Percentiles rank a stretch among this genome's conserved stretches.
Evolutionary conservation across 2,329 filamentous ascomycete species (phyloP).

Genomic region (Coccinonectria pachysandricola): DNA sequence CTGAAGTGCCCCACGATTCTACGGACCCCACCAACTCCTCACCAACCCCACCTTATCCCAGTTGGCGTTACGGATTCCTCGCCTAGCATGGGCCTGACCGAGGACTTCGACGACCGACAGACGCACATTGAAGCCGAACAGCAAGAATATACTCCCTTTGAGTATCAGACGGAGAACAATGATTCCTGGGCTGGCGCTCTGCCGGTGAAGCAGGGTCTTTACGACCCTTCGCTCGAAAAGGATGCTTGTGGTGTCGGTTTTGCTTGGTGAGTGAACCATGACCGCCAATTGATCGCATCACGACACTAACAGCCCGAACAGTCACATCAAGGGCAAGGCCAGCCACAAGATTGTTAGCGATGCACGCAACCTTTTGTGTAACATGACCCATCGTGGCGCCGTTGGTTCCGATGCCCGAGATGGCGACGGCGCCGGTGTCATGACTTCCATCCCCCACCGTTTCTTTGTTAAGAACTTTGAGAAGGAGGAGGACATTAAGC

Average conservation of each 20-base stretch:
- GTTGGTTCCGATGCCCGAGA: slow-evolving; percentile 97
- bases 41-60: slow-evolving; percentile 15
- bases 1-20: slow-evolving; percentile 16
- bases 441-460: slow-evolving; percentile 97
- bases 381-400: slow-evolving; percentile 99
- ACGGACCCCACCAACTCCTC: slow-evolving; percentile 15
- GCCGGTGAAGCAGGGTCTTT: slow-evolving; percentile 96
- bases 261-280: slow-evolving; percentile 84
- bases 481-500: slow-evolving; percentile 75
- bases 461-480: slow-evolving; percentile 99
- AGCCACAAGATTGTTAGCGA: slow-evolving; percentile 99
- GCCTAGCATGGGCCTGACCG: slow-evolving; percentile 60
- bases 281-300: too few relatives aligned
- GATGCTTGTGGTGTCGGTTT: slow-evolving; percentile 99
- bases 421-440: slow-evolving; percentile 96
- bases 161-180: slow-evolving; percentile 81
- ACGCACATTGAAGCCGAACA: slow-evolving; percentile 49
- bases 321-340: slow-evolving; percentile 92
- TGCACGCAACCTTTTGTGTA: slow-evolving; percentile 93
- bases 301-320: too few relatives aligned
- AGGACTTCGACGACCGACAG: slow-evolving; percentile 60
- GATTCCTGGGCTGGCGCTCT: slow-evolving; percentile 86
- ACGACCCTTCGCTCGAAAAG: slow-evolving; percentile 92
- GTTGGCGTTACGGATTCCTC: slow-evolving; percentile 33
- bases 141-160: slow-evolving; percentile 59